Conservation (phyloP, 2,329 filamentous ascomycete species). For the Sclerotinia trifoliorum region DNA sequence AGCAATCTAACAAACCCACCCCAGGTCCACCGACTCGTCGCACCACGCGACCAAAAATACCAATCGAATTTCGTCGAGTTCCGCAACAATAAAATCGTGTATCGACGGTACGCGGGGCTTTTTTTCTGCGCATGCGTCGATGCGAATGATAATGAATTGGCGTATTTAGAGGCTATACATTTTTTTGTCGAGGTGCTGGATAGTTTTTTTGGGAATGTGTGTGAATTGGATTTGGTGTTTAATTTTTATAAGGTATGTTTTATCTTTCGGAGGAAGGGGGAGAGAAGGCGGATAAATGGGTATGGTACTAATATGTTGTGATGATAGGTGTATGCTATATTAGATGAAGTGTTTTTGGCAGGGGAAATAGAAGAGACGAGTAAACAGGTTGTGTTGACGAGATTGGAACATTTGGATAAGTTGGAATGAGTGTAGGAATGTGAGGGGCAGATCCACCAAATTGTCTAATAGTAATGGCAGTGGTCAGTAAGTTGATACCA, state of each 20-base stretch:
- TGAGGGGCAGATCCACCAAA: background rate
- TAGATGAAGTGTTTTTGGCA: constrained; percentile 96
- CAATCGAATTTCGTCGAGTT: constrained; percentile 99
- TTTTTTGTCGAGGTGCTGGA: constrained; percentile 99
- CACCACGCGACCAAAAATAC: constrained; percentile 97
- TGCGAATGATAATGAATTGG: constrained; percentile 97
- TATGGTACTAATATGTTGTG: constrained; percentile 14
- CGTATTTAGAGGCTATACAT: constrained; percentile 95
- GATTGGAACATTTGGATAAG: constrained; percentile 94
- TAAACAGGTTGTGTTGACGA: constrained; percentile 93
- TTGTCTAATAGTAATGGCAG: constrained; percentile 5
- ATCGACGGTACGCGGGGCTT: constrained; percentile 92
- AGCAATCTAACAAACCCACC: background rate
- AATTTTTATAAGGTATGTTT: constrained; percentile 67
- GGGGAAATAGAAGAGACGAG: constrained; percentile 99
- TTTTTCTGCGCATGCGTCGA: constrained; percentile 99
- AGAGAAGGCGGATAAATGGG: background rate
- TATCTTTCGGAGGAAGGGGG: background rate
- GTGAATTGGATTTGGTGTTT: constrained; percentile 89
- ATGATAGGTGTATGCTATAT: constrained; percentile 83
- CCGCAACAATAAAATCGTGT: constrained; percentile 93
- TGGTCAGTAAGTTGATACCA: constrained; percentile 8
- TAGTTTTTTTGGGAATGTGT: constrained; percentile 98
- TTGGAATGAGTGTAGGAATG: constrained; percentile 61
- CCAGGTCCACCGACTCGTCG: constrained; percentile 93